Evolutionary conservation across 177 flowering plant species (phyloP).

Genomic region (Vitis hybrid): DNA sequence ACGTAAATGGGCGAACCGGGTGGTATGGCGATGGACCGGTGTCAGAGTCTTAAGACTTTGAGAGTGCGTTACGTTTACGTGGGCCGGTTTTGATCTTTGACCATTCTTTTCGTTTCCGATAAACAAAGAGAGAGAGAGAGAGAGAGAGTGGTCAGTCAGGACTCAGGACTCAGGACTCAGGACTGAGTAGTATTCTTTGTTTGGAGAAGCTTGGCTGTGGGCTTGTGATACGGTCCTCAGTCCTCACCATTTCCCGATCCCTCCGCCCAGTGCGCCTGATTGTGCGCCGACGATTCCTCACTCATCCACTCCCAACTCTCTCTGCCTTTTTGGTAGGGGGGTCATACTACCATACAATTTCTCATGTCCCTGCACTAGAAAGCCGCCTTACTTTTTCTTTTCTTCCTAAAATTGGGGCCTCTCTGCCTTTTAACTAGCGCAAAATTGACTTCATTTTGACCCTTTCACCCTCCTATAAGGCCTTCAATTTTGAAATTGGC

Average conservation of each 20-base stretch:
- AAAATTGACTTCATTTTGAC: no score
- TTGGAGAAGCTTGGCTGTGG: no score
- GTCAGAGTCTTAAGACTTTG: neutral
- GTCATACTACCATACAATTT: no score
- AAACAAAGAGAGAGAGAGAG: no score
- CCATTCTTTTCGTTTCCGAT: neutral
- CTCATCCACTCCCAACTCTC: no score
- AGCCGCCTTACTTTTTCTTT: neutral
- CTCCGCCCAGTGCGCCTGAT: neutral
- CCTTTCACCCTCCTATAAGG: no score
- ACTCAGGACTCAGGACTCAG: no score
- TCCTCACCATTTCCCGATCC: neutral
- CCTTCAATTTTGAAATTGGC: no score
- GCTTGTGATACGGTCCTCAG: no score
- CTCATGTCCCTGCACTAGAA: neutral
- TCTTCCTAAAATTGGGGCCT: neutral
- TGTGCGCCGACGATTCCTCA: constrained; percentile 5
- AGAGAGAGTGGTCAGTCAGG: no score
- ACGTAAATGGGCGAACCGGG: neutral
- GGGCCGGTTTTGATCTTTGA: neutral
- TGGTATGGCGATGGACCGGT: neutral
- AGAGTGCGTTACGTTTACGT: neutral
- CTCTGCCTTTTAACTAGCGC: no score
- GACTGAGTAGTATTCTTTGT: neutral
- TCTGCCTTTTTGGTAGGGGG: no score